phyloP scores from a whole-genome alignment of 73 alveolate species.

The Tetrahymena borealis region DNA sequence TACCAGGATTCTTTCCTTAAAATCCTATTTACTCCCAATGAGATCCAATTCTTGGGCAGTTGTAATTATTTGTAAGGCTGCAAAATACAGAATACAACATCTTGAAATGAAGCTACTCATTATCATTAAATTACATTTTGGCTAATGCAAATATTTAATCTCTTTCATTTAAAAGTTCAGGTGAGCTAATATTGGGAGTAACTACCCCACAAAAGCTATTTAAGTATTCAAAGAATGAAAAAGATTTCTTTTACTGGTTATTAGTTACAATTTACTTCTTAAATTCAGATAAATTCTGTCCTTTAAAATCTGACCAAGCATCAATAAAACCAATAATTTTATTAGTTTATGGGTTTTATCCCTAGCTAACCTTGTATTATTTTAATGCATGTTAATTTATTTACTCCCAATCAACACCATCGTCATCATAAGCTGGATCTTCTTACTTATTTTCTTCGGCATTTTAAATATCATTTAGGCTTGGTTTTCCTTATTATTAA shows the following conservation, averaged over 20 bases:
- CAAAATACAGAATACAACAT: constrained; percentile 21
- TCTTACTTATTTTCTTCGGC: not conserved
- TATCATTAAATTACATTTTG: constrained; percentile 21
- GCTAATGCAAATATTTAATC: constrained; percentile 1
- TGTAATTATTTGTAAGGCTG: constrained; percentile 13
- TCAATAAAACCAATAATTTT: constrained; percentile 6
- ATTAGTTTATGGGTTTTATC: not conserved
- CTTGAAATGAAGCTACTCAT: constrained; percentile 7
- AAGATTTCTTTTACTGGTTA: not conserved
- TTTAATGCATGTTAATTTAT: constrained; percentile 4
- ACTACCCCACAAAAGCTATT: constrained; percentile 6
- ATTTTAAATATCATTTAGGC: not conserved
- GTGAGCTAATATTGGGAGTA: constrained; percentile 2
- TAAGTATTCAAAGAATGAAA: constrained; percentile 29
- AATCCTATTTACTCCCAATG: constrained; percentile 76
- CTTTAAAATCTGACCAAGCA: constrained; percentile 16
- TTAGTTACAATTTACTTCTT: constrained; percentile 4
- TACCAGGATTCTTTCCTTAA: constrained; percentile 70
- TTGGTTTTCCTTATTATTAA: constrained; percentile 6
- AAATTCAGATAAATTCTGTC: not conserved
- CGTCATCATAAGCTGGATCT: not conserved
- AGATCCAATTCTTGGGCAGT: constrained; percentile 35
- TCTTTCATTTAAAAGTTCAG: not conserved
- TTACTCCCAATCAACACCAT: constrained; percentile 22
- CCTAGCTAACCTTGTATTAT: not conserved